phyloP scores from a whole-genome alignment of 495 filamentous ascomycete genomes.

The Penicillium tannophilum region DNA sequence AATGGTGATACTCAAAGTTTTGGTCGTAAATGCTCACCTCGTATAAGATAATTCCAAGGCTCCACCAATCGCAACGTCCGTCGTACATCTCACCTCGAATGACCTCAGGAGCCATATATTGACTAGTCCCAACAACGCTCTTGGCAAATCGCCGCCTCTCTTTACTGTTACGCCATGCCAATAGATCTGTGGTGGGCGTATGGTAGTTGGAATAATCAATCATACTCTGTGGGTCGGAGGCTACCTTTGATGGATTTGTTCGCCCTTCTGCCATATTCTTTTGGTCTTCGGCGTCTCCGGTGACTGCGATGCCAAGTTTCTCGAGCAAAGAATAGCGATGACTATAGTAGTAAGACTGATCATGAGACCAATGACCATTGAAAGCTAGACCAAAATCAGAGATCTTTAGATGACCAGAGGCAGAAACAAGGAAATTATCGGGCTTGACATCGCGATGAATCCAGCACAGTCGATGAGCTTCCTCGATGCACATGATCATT shows the following conservation, averaged over 20 bases:
- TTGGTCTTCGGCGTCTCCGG: constrained; percentile 74
- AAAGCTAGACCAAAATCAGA: constrained; percentile 95
- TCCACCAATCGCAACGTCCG: constrained; percentile 96
- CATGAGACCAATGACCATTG: constrained; percentile 92
- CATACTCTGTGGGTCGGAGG: constrained; percentile 7
- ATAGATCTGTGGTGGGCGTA: constrained; percentile 42
- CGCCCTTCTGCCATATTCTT: constrained; percentile 47
- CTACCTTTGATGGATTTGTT: constrained; percentile 7
- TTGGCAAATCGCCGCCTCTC: constrained; percentile 73
- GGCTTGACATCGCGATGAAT: constrained; percentile 97
- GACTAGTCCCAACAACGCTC: constrained; percentile 92
- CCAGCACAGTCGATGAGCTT: constrained; percentile 81
- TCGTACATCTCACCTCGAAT: constrained; percentile 83
- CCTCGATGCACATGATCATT: constrained; percentile 94
- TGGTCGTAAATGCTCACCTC: constrained; percentile 54
- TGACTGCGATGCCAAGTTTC: constrained; percentile 71
- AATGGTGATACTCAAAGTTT: background rate
- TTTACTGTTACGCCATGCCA: constrained; percentile 77
- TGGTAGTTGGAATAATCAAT: constrained; percentile 16
- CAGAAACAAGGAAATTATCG: constrained; percentile 90
- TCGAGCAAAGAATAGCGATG: constrained; percentile 76
- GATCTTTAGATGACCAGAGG: constrained; percentile 89
- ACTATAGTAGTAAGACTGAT: constrained; percentile 79
- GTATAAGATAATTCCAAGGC: constrained; percentile 87
- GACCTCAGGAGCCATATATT: constrained; percentile 97